Base-by-base conservation (phyloP, 2,329 filamentous ascomycete genomes). In the Bipolaris cookei region DNA sequence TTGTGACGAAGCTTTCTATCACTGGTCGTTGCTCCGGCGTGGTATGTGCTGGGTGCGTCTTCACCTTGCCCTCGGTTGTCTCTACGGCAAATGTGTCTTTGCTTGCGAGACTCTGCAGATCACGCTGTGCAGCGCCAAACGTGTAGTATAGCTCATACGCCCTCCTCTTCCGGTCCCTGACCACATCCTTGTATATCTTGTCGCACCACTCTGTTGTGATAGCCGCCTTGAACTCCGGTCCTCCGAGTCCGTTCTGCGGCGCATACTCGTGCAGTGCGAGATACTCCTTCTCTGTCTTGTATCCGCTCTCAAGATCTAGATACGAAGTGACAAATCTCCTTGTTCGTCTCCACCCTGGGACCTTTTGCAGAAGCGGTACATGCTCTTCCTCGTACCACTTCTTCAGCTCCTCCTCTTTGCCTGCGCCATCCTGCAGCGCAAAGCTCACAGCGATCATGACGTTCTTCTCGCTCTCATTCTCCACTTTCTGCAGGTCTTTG, bases 361-460 rank as follows among this genome's bases (percentile, higher is more conserved):
- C 84, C 68, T 89, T 89, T 59, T 88, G 80, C 56, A 96, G 73
- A 83, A 92, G 84, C 2, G 83, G 81, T 18, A 89, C 82, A 72
- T 95, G 90, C 73, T 95, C 90, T 59, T 92, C 86, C 28, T 84
- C 78, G 70, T 90, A 90, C 90, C 90, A 96, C 70, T 82, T 86
- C 53, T 82, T 77, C 52, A 88, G 81, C 42, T 88, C 82, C 20
- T 84, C 82, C 20, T 83, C 71, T 3, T 74, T 80, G 6, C 81
- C 68, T 3, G 67, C 78, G 0, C 85, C 84, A 1, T 83, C 80
- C n/a, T 84, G 80, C 14, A 89, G 76, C 1, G 79, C 81, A 6
- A 90, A 79, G 45, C 85, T 83, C 1, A 90, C 84, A 1, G 86
- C 82, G 2, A 92, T 80, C 20, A 91, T 79, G 14, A 88, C 82